Evolutionary conservation across 352 stramenopile species (phyloP).

Genomic region (Phytopythium mirpurense): DNA sequence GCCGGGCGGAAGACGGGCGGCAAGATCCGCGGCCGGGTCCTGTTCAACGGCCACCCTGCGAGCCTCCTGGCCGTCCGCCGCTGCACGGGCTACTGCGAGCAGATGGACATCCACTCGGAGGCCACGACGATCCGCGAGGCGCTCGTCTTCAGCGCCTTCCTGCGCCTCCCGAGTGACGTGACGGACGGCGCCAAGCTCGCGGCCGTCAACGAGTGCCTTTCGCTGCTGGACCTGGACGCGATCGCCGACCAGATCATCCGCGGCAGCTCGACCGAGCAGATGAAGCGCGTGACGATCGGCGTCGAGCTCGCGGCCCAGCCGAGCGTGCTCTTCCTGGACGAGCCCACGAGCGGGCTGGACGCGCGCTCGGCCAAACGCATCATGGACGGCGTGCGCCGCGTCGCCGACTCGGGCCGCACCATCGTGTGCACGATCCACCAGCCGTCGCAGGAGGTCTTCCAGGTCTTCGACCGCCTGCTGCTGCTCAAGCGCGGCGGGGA

Average conservation of each 20-base stretch:
- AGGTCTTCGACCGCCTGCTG: slow-evolving; percentile 72
- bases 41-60: slow-evolving; percentile 30
- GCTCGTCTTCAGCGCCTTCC: slow-evolving; percentile 82
- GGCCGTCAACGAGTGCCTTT: slow-evolving; percentile 29
- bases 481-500: slow-evolving; percentile 53
- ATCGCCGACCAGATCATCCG: slow-evolving; percentile 33
- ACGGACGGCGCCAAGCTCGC: slow-evolving; percentile 21
- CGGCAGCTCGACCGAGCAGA: slow-evolving; percentile 22
- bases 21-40: slow-evolving; percentile 41
- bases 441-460: slow-evolving; percentile 82
- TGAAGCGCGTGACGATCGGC: slow-evolving; percentile 38
- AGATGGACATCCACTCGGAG: slow-evolving; percentile 83
- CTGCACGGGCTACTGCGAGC: slow-evolving; percentile 46
- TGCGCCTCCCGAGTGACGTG: slow-evolving; percentile 41
- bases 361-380: slow-evolving; percentile 66
- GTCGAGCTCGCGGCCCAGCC: slow-evolving; percentile 68
- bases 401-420: slow-evolving; percentile 62
- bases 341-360: slow-evolving; percentile 75
- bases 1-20: slow-evolving; percentile 83
- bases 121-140: slow-evolving; percentile 86
- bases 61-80: slow-evolving; percentile 28
- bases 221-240: slow-evolving; percentile 29
- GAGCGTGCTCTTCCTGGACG: slow-evolving; percentile 63
- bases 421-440: slow-evolving; percentile 93
- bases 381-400: slow-evolving; percentile 61